These are phyloP conservation scores for Nicotiana knightiana DNA, from an alignment of 257 asterid genomes.

Conservation along the genomic window DNA sequence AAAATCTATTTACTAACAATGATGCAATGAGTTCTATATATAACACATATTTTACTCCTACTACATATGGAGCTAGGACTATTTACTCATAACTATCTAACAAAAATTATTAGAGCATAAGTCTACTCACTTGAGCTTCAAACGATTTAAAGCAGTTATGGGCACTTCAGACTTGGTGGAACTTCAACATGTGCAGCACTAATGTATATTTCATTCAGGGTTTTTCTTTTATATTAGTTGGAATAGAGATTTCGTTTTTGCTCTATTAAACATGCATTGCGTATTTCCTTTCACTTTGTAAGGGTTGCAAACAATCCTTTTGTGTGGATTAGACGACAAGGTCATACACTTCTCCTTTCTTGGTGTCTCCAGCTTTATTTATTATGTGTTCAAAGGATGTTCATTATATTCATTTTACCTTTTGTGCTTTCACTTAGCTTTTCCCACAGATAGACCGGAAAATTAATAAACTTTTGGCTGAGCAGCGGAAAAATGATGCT, in stretches of 20 bases:
- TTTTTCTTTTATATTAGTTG: neutral
- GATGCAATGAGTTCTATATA: no score
- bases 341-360: neutral
- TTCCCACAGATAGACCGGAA: slow-evolving; percentile 76
- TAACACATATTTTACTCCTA: no score
- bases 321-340: neutral
- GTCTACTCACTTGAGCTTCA: neutral
- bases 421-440: slow-evolving; percentile 56
- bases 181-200: neutral
- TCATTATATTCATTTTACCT: neutral
- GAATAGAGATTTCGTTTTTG: neutral
- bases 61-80: no score
- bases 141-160: neutral
- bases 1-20: no score
- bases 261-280: neutral
- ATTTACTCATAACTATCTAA: no score
- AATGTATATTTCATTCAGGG: neutral
- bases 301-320: neutral
- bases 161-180: neutral
- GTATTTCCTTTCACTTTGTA: neutral
- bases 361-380: neutral
- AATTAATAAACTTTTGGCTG: slow-evolving; percentile 84
- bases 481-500: slow-evolving; percentile 97
- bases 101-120: neutral
- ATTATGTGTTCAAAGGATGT: slow-evolving; percentile 2